These are phyloP conservation scores for Aspergillus nomiae DNA, from an alignment of 2,329 filamentous ascomycete genomes.

Conservation along the genomic window DNA sequence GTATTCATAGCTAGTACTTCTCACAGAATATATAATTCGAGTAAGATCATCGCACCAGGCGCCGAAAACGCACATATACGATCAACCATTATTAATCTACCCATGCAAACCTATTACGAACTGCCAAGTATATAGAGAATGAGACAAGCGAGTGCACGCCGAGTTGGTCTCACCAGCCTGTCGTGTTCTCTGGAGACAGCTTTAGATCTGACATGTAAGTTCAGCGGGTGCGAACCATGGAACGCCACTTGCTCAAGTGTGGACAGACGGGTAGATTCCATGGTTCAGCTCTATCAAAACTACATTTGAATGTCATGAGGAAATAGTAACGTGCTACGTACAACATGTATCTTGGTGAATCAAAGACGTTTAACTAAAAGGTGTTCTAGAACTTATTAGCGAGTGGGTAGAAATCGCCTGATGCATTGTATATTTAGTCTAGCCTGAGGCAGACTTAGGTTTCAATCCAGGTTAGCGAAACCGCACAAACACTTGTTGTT, in stretches of 20 bases:
- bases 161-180: not conserved
- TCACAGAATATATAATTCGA: not conserved
- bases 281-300: slow-evolving; percentile 11
- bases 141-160: not conserved
- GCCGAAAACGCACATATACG: not conserved
- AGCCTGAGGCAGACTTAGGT: slow-evolving; percentile 13
- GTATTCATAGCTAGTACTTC: not conserved
- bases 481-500: not conserved
- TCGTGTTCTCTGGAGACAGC: not conserved
- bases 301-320: not conserved
- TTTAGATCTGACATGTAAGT: not conserved
- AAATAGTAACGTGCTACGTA: not conserved
- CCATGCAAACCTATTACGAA: not conserved
- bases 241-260: slow-evolving; percentile 12
- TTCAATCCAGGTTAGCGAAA: slow-evolving; percentile 14
- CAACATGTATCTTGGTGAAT: not conserved
- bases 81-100: not conserved
- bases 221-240: slow-evolving; percentile 23
- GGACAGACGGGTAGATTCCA: slow-evolving; percentile 13
- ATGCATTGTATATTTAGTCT: not conserved
- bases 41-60: not conserved
- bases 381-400: not conserved
- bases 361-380: not conserved
- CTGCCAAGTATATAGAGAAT: not conserved
- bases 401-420: not conserved